Percentiles rank a stretch among this genome's conserved stretches.
These are phyloP conservation scores for Lentinula sp. DNA, from an alignment of 768 basidiomycete genomes.

Conservation along the genomic window DNA sequence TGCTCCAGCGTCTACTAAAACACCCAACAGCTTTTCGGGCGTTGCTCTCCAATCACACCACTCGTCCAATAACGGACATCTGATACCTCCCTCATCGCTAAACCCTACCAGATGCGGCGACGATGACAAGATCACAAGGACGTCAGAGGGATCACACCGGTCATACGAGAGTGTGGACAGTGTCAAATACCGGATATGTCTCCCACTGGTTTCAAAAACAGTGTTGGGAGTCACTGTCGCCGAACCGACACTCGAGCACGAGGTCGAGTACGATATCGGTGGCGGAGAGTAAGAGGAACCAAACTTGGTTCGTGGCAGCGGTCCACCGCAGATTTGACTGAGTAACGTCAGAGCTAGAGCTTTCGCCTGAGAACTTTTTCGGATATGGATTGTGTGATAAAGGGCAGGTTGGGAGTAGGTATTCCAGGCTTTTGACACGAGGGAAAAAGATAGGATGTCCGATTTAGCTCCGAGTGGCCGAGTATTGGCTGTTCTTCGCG, in stretches of 20 bases:
- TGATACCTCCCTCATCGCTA: neutral
- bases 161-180: neutral
- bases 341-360: conserved; percentile 2
- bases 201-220: neutral
- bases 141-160: neutral
- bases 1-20: neutral
- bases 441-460: neutral
- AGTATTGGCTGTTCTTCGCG: neutral
- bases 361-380: conserved; percentile 3
- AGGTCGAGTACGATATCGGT: neutral
- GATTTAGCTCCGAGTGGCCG: neutral
- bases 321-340: neutral
- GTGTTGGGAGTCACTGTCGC: neutral
- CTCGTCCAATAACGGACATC: neutral
- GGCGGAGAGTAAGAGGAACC: neutral
- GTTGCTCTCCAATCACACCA: neutral
- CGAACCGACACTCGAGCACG: neutral
- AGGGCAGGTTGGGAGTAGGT: conserved; percentile 2
- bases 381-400: neutral
- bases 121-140: neutral
- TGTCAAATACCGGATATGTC: neutral
- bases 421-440: conserved; percentile 4
- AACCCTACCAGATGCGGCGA: neutral
- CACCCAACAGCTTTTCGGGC: neutral
- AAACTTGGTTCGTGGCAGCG: neutral